Base-by-base conservation (phyloP, 225 moss, liverwort and hornwort genomes). In the Bryum argenteum region DNA sequence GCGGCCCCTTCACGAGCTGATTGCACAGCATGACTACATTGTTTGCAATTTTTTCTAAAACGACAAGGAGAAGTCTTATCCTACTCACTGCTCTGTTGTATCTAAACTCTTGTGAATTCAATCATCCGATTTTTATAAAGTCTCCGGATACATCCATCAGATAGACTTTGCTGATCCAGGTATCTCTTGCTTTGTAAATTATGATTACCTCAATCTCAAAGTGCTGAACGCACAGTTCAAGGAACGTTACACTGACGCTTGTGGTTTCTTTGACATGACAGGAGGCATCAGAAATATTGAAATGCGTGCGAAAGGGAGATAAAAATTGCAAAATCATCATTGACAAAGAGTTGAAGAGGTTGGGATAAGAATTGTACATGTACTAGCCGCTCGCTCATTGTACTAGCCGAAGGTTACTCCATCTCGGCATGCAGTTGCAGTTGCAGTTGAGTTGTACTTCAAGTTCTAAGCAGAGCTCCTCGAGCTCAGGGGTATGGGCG, bases 261-360 rank as follows among this genome's bases (percentile, higher is more conserved):
- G 28, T 42, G 50, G 33, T 18, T 51, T 70, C 55, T 50, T n/a
- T 48, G 48, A 33, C 33, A 33, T 66, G 51, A 57, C 82, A 82
- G 82, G 45, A 74, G 14, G 78, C 82, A 8, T 15, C 42, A 20
- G 62, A 75, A 3, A 50, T 71, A n/a, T 51, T 82, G 62, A 71
- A 11, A 41, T 42, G n/a, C 37, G 55, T 75, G 61, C 56, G 16
- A 13, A 37, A 9, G 10, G 54, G 18, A 8, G 74, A 33, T 18
- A 16, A 0, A 4, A 66, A 61, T 0, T 82, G 78, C 74, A 78
- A 0, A 51, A 71, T 1, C 58, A 0, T 2, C 8, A 66, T 78
- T 21, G 70, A 82, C 17, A 0, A 0, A 0, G 1, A 0, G 4
- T 0, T 0, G 7, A 24, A 0, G 28, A 42, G 0, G 14, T 0